Percentiles rank a stretch among this genome's conserved stretches.
Evolutionary conservation across 129 eudicot species (phyloP).

Genomic region (Daucus carota): DH1_v3.0 NC_030382.2:19162501-19163000

Average conservation of each 20-base stretch:
- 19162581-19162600: conserved; percentile 57
- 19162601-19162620: conserved; percentile 68
- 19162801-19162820: background rate
- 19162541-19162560: background rate
- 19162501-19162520: background rate
- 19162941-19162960: background rate
- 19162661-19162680: conserved; percentile 67
- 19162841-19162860: background rate
- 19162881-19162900: background rate
- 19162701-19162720: background rate
- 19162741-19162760: background rate
- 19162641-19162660: conserved; percentile 95
- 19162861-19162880: background rate
- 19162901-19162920: background rate
- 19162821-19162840: background rate
- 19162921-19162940: background rate
- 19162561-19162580: background rate
- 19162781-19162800: background rate
- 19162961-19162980: background rate
- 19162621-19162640: conserved; percentile 90
- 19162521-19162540: background rate
- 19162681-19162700: background rate
- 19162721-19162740: background rate
- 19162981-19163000: background rate
- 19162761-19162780: background rate